These are phyloP conservation scores for Pyracantha coccinea DNA, from an alignment of 331 rosid species.

Conservation along the genomic window DNA sequence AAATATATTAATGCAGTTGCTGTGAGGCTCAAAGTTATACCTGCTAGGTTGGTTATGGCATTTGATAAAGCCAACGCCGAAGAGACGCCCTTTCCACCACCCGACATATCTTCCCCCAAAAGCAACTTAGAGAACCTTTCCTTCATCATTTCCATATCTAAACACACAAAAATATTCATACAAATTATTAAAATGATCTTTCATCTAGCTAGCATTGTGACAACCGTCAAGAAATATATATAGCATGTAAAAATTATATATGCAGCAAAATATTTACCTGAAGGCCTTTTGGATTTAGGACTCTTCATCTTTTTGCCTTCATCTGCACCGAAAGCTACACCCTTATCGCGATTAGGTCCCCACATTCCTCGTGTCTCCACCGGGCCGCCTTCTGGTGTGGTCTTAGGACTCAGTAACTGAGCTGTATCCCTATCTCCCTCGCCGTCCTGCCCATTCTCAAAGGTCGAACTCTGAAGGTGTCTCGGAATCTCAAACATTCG, in stretches of 20 bases:
- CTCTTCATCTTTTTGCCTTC: conserved; percentile 1
- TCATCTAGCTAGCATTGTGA: background rate
- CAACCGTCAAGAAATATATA: background rate
- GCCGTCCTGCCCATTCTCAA: conserved; percentile 35
- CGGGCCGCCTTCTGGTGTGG: conserved; percentile 4
- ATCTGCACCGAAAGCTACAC: conserved; percentile 15
- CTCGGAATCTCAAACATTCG: conserved; percentile 56
- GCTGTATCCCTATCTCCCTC: background rate
- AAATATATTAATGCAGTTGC: background rate
- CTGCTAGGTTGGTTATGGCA: conserved; percentile 85
- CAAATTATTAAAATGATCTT: background rate
- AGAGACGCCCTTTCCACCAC: conserved; percentile 95
- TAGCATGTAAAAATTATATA: background rate
- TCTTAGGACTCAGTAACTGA: conserved; percentile 20
- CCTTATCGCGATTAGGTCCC: conserved; percentile 7
- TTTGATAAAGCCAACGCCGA: conserved; percentile 94
- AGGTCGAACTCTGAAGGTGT: conserved; percentile 37
- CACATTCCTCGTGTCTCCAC: conserved; percentile 9
- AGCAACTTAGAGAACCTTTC: conserved; percentile 85
- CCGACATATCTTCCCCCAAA: conserved; percentile 96
- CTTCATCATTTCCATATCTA: conserved; percentile 71
- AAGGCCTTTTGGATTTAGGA: conserved; percentile 24
- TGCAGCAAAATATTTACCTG: conserved; percentile 21
- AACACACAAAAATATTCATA: background rate
- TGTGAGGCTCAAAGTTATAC: conserved; percentile 15